phyloP scores from a whole-genome alignment of 1,139 yeast species.

The Nakaseomyces kungkrabaensis region DNA sequence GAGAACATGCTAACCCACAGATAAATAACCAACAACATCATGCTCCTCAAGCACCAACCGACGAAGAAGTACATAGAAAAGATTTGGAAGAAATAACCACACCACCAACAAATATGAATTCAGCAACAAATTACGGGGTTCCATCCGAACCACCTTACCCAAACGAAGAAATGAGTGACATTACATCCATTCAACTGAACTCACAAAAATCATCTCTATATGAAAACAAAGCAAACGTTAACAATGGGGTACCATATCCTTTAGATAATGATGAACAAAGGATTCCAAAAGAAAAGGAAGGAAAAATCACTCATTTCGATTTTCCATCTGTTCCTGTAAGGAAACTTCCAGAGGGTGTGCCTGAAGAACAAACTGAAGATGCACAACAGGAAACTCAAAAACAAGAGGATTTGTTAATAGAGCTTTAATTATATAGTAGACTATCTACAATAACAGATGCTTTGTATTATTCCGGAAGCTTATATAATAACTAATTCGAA shows the following conservation, averaged over 20 bases:
- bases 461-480: too few species aligned
- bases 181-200: conserved; percentile 4
- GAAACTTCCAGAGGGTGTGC: conserved; percentile 18
- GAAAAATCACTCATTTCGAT: conserved; percentile 30
- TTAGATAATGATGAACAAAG: conserved; percentile 11
- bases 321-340: conserved; percentile 34
- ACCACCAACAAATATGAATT: conserved; percentile 3
- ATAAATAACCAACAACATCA: not conserved
- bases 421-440: conserved; percentile 15
- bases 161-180: conserved; percentile 14
- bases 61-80: not conserved
- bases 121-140: not conserved
- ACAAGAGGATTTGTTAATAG: conserved; percentile 28
- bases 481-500: too few species aligned
- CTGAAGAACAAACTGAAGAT: not conserved
- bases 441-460: too few species aligned
- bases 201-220: not conserved
- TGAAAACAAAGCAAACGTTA: not conserved
- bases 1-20: not conserved
- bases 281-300: conserved; percentile 3
- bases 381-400: conserved; percentile 5
- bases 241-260: conserved; percentile 12
- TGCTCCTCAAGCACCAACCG: not conserved
- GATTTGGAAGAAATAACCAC: conserved; percentile 7
- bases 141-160: conserved; percentile 25